These are phyloP conservation scores for Citrus sinensis DNA, from an alignment of 345 rosid genomes.

Conservation along the genomic window DVS_A1.0 CM039168.1:25273501-25274000, in stretches of 20 bases:
- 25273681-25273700: background rate
- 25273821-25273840: too few relatives aligned
- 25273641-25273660: conserved; percentile 11
- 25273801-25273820: too few relatives aligned
- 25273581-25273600: background rate
- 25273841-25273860: too few relatives aligned
- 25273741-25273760: background rate
- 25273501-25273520: conserved; percentile 55
- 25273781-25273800: too few relatives aligned
- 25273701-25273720: background rate
- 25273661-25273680: background rate
- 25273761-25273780: background rate
- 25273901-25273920: too few relatives aligned
- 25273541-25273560: conserved; percentile 15
- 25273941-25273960: too few relatives aligned
- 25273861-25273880: too few relatives aligned
- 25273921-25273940: too few relatives aligned
- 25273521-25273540: conserved; percentile 52
- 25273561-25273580: background rate
- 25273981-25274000: too few relatives aligned
- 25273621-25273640: background rate
- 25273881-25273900: too few relatives aligned
- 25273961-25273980: too few relatives aligned
- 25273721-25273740: background rate
- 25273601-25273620: background rate